Conservation (phyloP, 208 protist genomes). For the Acanthamoeba lenticulata region DNA sequence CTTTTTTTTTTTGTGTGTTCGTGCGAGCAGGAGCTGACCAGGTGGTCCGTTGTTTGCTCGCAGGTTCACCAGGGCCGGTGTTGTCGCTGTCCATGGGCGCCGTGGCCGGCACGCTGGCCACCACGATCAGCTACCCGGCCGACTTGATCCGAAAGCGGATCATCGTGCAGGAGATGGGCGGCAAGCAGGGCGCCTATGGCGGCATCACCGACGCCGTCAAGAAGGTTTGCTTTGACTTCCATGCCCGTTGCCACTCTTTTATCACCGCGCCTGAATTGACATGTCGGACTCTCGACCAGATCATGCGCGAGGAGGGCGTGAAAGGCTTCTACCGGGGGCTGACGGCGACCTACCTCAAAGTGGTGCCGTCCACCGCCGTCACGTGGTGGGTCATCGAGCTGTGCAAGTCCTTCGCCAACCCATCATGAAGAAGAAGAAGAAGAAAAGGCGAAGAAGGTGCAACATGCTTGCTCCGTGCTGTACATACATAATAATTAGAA, state of each 20-base stretch:
- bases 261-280: background rate
- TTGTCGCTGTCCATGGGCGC: background rate
- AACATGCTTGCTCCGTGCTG: too few relatives aligned
- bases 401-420: background rate
- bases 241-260: background rate
- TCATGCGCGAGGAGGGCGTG: background rate
- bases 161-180: constrained; percentile 43
- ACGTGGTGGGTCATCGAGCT: constrained; percentile 32
- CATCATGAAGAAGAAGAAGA: background rate
- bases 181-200: background rate
- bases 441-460: too few relatives aligned
- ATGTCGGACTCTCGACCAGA: background rate
- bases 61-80: background rate
- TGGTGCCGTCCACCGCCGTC: constrained; percentile 20
- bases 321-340: background rate
- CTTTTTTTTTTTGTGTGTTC: too few relatives aligned
- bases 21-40: too few relatives aligned
- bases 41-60: too few relatives aligned
- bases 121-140: background rate
- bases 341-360: background rate
- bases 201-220: background rate
- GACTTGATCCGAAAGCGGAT: background rate
- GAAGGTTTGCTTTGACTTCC: background rate
- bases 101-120: background rate
- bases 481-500: too few relatives aligned